phyloP scores from a whole-genome alignment of 331 rosid genomes.

The Malus hybrid region DNA sequence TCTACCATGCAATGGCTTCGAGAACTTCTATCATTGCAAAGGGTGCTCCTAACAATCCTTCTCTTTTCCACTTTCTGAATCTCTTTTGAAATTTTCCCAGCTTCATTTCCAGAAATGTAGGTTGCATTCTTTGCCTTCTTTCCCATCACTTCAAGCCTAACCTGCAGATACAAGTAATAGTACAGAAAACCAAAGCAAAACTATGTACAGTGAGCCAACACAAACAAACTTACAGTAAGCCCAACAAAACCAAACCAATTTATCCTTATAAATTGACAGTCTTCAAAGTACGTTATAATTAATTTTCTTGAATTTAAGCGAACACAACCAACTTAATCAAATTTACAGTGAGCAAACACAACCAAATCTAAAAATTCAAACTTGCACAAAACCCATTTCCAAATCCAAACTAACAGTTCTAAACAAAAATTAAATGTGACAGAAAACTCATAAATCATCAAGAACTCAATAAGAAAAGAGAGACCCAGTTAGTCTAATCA shows the following conservation, averaged over 20 bases:
- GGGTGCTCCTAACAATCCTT: conserved; percentile 94
- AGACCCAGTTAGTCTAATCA: too few relatives aligned
- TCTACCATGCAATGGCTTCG: conserved; percentile 98
- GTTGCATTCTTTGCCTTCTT: conserved; percentile 98
- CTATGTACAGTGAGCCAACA: background rate
- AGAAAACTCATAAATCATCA: background rate
- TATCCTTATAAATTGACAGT: background rate
- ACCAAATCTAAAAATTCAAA: background rate
- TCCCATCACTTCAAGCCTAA: conserved; percentile 97
- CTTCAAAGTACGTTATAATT: background rate
- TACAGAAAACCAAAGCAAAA: background rate
- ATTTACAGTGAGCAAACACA: background rate
- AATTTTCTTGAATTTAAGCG: background rate
- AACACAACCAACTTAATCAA: background rate
- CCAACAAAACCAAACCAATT: background rate
- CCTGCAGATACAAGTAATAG: conserved; percentile 40
- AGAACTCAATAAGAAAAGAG: background rate
- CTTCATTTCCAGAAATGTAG: conserved; percentile 86
- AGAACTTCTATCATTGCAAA: conserved; percentile 96
- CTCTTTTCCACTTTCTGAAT: conserved; percentile 98
- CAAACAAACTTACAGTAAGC: background rate
- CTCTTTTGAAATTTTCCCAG: conserved; percentile 94
- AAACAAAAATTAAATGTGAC: background rate
- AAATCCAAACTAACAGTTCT: background rate
- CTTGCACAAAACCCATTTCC: background rate